phyloP scores from a whole-genome alignment of 495 filamentous ascomycete species.

The Jackrogersella minutella region DNA sequence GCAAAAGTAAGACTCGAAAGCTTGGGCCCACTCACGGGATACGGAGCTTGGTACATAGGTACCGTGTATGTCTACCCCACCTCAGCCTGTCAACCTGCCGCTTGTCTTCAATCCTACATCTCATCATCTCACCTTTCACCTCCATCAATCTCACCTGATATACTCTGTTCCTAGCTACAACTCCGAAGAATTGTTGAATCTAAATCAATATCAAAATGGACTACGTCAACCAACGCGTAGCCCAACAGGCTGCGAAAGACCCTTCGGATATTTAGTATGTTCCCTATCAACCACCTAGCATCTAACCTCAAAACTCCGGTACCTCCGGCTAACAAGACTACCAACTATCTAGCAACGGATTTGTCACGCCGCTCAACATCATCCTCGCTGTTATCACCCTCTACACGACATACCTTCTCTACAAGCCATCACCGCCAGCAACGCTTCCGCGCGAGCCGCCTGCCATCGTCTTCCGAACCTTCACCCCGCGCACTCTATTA shows the following conservation, averaged over 20 bases:
- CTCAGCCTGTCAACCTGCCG: neutral
- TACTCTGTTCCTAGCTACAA: neutral
- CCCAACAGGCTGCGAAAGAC: constrained; percentile 53
- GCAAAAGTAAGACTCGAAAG: neutral
- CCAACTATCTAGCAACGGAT: constrained; percentile 57
- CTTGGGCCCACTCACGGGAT: constrained; percentile 9
- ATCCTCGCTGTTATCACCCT: constrained; percentile 74
- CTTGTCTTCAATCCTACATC: neutral
- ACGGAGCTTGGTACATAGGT: too few species aligned
- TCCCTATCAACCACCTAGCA: constrained; percentile 32
- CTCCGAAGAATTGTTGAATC: neutral
- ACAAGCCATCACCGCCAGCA: constrained; percentile 65
- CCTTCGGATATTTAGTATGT: constrained; percentile 40
- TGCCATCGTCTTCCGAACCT: constrained; percentile 85
- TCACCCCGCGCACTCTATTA: constrained; percentile 83
- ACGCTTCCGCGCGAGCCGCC: constrained; percentile 72
- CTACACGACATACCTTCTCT: constrained; percentile 72
- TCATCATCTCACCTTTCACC: neutral
- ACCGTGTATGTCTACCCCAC: constrained; percentile 16
- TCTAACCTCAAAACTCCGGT: constrained; percentile 5
- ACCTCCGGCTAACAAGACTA: constrained; percentile 22
- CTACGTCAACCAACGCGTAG: constrained; percentile 64
- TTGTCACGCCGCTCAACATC: constrained; percentile 81
- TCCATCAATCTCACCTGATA: neutral
- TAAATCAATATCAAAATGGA: constrained; percentile 52